Evolutionary conservation across 495 filamentous ascomycete genomes (phyloP), one percentile per base, ranked within the genome.

Genomic region (Penicillium robsamsonii): DNA sequence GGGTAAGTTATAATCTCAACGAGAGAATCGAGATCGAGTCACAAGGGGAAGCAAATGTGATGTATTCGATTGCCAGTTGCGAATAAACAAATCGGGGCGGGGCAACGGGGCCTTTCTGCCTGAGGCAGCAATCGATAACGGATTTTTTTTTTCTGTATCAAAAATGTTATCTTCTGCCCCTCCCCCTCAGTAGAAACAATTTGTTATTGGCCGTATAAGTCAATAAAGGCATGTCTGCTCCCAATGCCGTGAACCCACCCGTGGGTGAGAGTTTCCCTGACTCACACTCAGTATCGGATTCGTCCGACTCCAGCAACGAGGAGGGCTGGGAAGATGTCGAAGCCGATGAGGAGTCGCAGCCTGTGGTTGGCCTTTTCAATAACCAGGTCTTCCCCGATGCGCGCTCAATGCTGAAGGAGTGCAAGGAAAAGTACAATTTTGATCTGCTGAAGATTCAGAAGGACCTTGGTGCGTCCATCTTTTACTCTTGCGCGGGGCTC

Each of bases 281-380:
- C 59, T 48, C 62, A 4, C 64, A 60, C 47, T 75, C 74, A 3
- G 55, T 69, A 4, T 79, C 78, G 20, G 74, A 75, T 20, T 74
- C 74, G 29, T 81, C 81, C 6, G 78, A 82, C 56, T 60, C 71
- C 27, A 77, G 70, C 52, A 77, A 83, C 57, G 87, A 89, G 45
- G 84, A 87, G 66, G 85, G 84, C 20, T 96, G 91, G 92, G 85
- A 91, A 68, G 91, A 95, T 71, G 81, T 86, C 27, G 88, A 91
- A 63, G 78, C 81, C 9, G 84, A 88, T 56, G 78, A 84, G 15
- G 85, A 92, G 55, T 79, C 85, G 30, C 77, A 78, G 18, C 76
- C 81, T 29, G 80, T 90, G 51, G 75, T 88, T 37, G 87, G 87
- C n/a, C 73, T 96, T 15, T 77, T 92, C 55, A 85, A 89, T 53